These are phyloP conservation scores for Agrocybe pediades DNA, from an alignment of 768 basidiomycete genomes.

Conservation along the genomic window DNA sequence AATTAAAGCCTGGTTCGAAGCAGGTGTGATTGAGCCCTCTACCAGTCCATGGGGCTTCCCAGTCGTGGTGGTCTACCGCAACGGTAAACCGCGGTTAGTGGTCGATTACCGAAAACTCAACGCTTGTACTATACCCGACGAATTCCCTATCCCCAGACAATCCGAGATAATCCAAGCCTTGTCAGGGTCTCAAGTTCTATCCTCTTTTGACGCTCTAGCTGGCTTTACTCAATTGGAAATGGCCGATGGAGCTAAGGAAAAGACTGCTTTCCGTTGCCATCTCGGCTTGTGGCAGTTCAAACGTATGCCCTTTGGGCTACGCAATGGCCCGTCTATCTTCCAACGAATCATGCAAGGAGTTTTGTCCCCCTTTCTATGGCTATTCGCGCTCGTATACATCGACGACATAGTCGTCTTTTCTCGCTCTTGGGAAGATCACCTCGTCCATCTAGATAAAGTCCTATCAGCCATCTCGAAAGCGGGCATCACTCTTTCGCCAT, in stretches of 20 bases:
- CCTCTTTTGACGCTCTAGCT: conserved; percentile 26
- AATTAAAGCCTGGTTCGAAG: conserved; percentile 31
- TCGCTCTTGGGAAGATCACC: conserved; percentile 26
- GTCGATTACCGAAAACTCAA: conserved; percentile 25
- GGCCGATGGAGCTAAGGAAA: too few species aligned
- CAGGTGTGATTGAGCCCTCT: conserved; percentile 40
- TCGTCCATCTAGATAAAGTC: conserved; percentile 28
- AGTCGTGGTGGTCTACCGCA: conserved; percentile 35
- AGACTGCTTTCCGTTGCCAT: too few species aligned
- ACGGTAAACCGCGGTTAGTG: conserved; percentile 36
- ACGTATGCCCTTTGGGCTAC: conserved; percentile 40
- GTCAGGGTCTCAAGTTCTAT: conserved; percentile 29
- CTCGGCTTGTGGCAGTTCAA: too few species aligned
- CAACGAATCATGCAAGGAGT: conserved; percentile 43
- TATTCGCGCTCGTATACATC: conserved; percentile 42
- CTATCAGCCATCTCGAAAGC: too few species aligned
- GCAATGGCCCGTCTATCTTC: conserved; percentile 39
- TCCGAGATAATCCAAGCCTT: conserved; percentile 28
- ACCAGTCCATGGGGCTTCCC: conserved; percentile 37
- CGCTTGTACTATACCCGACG: conserved; percentile 15
- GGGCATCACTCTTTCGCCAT: too few species aligned
- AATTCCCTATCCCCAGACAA: conserved; percentile 27
- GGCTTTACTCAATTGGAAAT: conserved; percentile 46
- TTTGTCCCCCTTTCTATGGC: conserved; percentile 36
- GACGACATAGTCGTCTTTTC: conserved; percentile 43